Evolutionary conservation across 768 basidiomycete genomes (phyloP), one percentile per base, ranked within the genome.

Genomic region (Serendipita sp.): DNA sequence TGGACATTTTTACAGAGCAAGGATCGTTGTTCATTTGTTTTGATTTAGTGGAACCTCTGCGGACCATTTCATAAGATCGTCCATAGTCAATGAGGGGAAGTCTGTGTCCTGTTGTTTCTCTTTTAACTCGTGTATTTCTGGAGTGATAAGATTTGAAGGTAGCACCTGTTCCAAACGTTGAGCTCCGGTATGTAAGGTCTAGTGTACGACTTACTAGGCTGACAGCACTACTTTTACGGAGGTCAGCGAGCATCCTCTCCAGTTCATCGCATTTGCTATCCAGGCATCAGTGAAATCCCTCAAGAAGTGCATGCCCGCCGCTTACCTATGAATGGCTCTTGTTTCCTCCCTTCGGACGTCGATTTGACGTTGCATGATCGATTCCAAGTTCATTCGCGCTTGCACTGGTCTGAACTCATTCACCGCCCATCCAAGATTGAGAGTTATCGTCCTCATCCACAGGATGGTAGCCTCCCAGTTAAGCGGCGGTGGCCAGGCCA

Each of bases 401-500:
- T 60, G 55, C n/a, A 60, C 36, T n/a, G 55, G 55, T 60, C 55
- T 23, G 36, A 27, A 60, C 18, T 60, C 55, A n/a, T 60, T 60
- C 27, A 60, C 55, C 29, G 36, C 36, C 55, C 55, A 60, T 5
- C 55, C 55, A n/a, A 60, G 36, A n/a, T 60, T 60, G 55, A 60
- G 55, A 1, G 34, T 34, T n/a, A 60, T 33, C 10, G 18, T 36
- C 16, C 55, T 23, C 27, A 60, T 60, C 55, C 55, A 60, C 8
- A 27, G n/a, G 55, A 60, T 60, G 33, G 55, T 60, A 8, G 55
- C 55, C 34, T 60, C 55, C 55, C 55, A 60, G 55, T 60, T 60
- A 1, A 60, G 34, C 8, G 55, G 55, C 8, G 55, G 55, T 4
- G 55, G 55, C 55, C 55, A 60, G 10, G 27, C 33, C 10, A n/a